Evolutionary conservation across 2,329 filamentous ascomycete genomes (phyloP).

Genomic region (Zymoseptoria pseudotritici): DNA sequence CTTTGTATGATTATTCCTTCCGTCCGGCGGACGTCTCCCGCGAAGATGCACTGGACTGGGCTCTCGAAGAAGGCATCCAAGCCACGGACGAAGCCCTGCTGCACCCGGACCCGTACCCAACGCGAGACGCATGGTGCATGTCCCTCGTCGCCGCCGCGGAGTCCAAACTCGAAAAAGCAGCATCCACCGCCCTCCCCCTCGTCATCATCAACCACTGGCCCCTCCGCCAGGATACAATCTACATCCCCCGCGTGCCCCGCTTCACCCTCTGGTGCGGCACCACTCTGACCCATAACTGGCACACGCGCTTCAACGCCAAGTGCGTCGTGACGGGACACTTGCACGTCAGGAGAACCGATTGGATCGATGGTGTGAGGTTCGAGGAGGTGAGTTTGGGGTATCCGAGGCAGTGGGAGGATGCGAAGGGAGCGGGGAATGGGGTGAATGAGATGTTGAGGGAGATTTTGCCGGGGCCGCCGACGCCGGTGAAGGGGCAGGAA

Average conservation of each 20-base stretch:
- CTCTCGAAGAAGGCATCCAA: constrained; percentile 38
- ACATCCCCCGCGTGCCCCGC: constrained; percentile 35
- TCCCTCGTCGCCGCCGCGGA: constrained; percentile 35
- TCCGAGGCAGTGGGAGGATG: constrained; percentile 40
- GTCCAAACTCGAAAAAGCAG: constrained; percentile 21
- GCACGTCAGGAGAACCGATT: constrained; percentile 41
- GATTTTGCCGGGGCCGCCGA: constrained; percentile 37
- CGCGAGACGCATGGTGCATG: constrained; percentile 40
- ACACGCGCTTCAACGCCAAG: constrained; percentile 39
- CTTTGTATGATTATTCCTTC: constrained; percentile 55
- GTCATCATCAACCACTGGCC: constrained; percentile 44
- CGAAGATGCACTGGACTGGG: constrained; percentile 43
- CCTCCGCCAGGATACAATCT: constrained; percentile 38
- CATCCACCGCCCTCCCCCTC: constrained; percentile 26
- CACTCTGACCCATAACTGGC: constrained; percentile 42
- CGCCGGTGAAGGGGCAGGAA: constrained; percentile 24
- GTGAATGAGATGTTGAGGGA: constrained; percentile 41
- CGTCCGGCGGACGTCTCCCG: constrained; percentile 43
- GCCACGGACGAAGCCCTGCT: constrained; percentile 41
- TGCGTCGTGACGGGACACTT: constrained; percentile 42
- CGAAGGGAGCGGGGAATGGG: constrained; percentile 35
- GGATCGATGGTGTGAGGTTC: constrained; percentile 40
- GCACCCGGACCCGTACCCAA: constrained; percentile 39
- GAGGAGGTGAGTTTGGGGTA: constrained; percentile 44
- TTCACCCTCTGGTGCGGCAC: constrained; percentile 44